Conservation (phyloP, 2,329 filamentous ascomycete genomes). For the Phaeosphaeriaceae sp. region DNA sequence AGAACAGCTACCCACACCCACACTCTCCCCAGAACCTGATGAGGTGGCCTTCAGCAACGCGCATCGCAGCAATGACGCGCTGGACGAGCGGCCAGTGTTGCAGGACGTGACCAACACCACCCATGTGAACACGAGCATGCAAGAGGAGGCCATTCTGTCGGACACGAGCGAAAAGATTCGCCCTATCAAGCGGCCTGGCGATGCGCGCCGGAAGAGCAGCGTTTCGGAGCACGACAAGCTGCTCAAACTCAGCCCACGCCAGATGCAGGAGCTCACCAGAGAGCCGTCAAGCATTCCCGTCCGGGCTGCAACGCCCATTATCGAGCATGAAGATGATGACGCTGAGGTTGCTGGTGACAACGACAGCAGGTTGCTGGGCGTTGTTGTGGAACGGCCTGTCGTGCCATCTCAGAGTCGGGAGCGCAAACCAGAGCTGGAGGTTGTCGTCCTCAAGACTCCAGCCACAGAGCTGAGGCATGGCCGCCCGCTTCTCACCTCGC, state of each 20-base stretch:
- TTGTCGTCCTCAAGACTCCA: constrained; percentile 40
- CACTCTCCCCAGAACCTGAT: constrained; percentile 33
- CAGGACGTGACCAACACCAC: constrained; percentile 16
- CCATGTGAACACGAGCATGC: constrained; percentile 19
- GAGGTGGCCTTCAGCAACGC: constrained; percentile 22
- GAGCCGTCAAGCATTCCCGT: constrained; percentile 63
- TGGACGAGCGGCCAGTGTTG: constrained; percentile 8
- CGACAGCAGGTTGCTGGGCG: constrained; percentile 25
- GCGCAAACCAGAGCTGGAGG: constrained; percentile 31
- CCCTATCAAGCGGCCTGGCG: constrained; percentile 46
- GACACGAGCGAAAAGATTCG: constrained; percentile 41
- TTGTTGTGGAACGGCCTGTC: constrained; percentile 28
- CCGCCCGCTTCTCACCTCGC: constrained; percentile 40
- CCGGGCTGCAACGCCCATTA: constrained; percentile 50
- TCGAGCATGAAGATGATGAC: constrained; percentile 37
- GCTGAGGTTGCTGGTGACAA: constrained; percentile 6
- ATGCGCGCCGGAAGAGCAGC: constrained; percentile 43
- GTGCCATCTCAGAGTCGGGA: constrained; percentile 18
- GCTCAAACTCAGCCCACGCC: constrained; percentile 61
- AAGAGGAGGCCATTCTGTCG: constrained; percentile 41
- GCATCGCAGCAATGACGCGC: constrained; percentile 12
- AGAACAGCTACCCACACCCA: constrained; percentile 39
- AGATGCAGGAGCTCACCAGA: constrained; percentile 62
- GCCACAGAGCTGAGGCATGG: constrained; percentile 28
- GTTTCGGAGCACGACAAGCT: constrained; percentile 50